Evolutionary conservation across 768 basidiomycete genomes (phyloP).

Genomic region (Trametes villosa): DNA sequence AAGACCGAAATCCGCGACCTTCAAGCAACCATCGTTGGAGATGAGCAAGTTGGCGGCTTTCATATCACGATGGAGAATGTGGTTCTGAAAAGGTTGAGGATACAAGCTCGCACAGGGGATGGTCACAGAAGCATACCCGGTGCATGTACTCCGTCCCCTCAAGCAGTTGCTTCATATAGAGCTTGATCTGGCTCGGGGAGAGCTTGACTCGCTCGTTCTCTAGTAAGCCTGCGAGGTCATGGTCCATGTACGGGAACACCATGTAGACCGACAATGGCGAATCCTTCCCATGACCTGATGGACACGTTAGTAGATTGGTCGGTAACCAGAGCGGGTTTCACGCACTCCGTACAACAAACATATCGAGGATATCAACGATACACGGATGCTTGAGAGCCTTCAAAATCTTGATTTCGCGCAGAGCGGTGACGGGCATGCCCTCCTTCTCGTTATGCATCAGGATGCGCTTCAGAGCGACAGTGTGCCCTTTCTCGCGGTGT

Average conservation of each 20-base stretch:
- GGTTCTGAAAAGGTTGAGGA: conserved; percentile 61
- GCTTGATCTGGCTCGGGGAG: conserved; percentile 84
- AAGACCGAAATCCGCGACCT: conserved; percentile 96
- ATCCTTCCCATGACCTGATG: conserved; percentile 64
- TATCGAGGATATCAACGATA: conserved; percentile 87
- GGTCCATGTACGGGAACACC: conserved; percentile 99
- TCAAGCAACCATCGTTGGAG: conserved; percentile 79
- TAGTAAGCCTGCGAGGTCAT: conserved; percentile 92
- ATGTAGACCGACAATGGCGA: conserved; percentile 86
- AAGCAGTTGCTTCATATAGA: conserved; percentile 95
- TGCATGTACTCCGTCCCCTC: conserved; percentile 98
- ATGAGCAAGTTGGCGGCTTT: conserved; percentile 98
- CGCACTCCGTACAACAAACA: conserved; percentile 86
- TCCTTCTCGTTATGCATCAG: conserved; percentile 97
- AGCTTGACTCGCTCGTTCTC: conserved; percentile 90
- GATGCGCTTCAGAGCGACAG: conserved; percentile 92
- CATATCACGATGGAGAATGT: conserved; percentile 98
- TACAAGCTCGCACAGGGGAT: conserved; percentile 4
- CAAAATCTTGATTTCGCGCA: conserved; percentile 96
- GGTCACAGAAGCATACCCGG: conserved; percentile 57
- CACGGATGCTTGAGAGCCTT: conserved; percentile 87
- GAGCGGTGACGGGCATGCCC: conserved; percentile 95
- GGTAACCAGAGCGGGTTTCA: too few species aligned
- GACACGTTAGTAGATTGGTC: neutral
- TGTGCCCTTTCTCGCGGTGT: conserved; percentile 57